Base-by-base conservation (phyloP, 31 red algal species). In the Odonthalia washingtoniensis region DNA sequence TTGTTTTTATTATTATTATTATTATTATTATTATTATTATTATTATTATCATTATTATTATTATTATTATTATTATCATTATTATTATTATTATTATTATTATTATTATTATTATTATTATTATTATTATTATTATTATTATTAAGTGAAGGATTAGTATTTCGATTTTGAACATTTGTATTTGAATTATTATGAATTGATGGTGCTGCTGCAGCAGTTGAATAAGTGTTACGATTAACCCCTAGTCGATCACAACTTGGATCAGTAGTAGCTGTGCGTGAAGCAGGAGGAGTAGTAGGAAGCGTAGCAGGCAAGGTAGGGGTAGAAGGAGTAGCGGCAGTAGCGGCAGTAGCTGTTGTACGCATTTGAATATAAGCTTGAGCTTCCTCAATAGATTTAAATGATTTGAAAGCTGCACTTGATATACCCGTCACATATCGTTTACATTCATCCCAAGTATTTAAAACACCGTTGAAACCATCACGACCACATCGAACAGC, bases 401-500 rank as follows among this genome's bases (percentile, higher is more conserved):
- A 89, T 3, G 75, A 74, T 46, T 89, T 91, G 81, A 41, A 84
- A 18, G 40, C 77, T 0, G 74, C 80, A 28, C 45, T 60, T 16
- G 74, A 64, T 1, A 77, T 73, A 5, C 89, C 81, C 43, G 53
- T 40, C 30, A 84, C 81, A 24, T 85, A 85, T 18, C 74, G 45
- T 53, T 63, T 78, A 46, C 89, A 79, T 49, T 91, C 82, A 14
- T 77, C 72, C 89, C 82, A 91, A 28, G 72, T 53, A 14, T 61
- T 72, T 5, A 84, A 4, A 27, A 85, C 46, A 16, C 81, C 89
- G 5, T 40, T 35, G 43, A 78, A 79, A 31, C 81, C 89, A 41
- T 83, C 78, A 21, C 35, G 12, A 49, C 89, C 69, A 31, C 68
- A 28, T 36, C 83, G 67, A 37, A 86, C 90, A 33, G 82, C 90